Percentiles rank a stretch among this genome's conserved stretches.
These are phyloP conservation scores for Penicillium alfredii DNA, from an alignment of 495 filamentous ascomycete genomes.

Conservation along the genomic window DNA sequence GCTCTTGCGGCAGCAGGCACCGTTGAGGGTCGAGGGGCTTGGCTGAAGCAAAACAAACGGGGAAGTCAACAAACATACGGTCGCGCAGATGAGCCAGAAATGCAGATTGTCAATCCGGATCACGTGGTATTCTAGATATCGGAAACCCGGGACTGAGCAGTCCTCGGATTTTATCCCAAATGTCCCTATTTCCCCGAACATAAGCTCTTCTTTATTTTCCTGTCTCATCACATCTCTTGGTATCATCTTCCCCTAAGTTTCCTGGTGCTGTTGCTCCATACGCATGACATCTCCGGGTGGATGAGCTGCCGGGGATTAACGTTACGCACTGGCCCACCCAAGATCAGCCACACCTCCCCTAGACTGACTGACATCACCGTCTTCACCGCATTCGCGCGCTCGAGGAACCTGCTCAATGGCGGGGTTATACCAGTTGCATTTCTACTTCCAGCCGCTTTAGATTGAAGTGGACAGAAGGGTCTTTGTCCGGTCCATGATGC, in stretches of 20 bases:
- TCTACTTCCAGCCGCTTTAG: no score
- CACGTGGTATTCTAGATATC: slow-evolving; percentile 14
- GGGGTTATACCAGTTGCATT: no score
- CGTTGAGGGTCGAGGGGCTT: slow-evolving; percentile 13
- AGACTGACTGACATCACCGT: slow-evolving; percentile 28
- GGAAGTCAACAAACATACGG: slow-evolving; percentile 39
- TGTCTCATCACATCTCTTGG: no score
- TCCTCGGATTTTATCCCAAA: no score
- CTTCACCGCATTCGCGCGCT: slow-evolving; percentile 17
- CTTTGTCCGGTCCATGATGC: slow-evolving; percentile 23
- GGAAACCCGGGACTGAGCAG: no score
- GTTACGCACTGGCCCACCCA: slow-evolving; percentile 20
- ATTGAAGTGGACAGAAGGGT: no score
- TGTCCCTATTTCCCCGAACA: no score
- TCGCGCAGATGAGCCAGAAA: slow-evolving; percentile 6
- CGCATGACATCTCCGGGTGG: no score
- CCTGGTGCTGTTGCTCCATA: no score
- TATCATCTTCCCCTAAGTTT: no score
- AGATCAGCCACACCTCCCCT: slow-evolving; percentile 9
- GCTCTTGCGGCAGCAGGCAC: slow-evolving; percentile 11
- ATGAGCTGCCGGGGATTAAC: slow-evolving; percentile 3
- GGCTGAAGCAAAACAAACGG: slow-evolving; percentile 23
- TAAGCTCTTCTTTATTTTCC: no score
- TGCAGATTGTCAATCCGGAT: slow-evolving; percentile 15
- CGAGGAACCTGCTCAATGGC: slow-evolving; percentile 7